A percentile compares a stretch with the other conserved stretches of the same genome.
These are phyloP conservation scores for Amanita rubescens DNA, from an alignment of 768 basidiomycete genomes.

Conservation along the genomic window DNA sequence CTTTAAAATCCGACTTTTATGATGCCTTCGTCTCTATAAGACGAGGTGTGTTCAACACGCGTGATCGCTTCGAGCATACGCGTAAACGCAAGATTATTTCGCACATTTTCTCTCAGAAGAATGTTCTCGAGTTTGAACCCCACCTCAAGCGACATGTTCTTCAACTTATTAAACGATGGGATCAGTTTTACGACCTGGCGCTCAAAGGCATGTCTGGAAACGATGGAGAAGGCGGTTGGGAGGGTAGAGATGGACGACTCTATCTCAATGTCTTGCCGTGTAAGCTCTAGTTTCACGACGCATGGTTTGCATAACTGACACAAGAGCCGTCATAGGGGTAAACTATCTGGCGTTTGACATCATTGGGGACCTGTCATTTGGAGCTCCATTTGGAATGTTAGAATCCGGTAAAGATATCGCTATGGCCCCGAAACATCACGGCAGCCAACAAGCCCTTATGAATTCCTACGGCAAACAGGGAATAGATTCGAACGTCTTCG, in stretches of 20 bases:
- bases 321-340: constrained; percentile 34
- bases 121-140: constrained; percentile 80
- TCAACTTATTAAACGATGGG: constrained; percentile 67
- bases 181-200: constrained; percentile 51
- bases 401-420: constrained; percentile 65
- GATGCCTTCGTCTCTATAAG: constrained; percentile 72
- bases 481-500: constrained; percentile 34
- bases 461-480: constrained; percentile 42
- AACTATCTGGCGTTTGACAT: constrained; percentile 60
- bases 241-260: constrained; percentile 50
- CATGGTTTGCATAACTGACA: background rate
- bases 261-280: constrained; percentile 75
- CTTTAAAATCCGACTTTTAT: constrained; percentile 73
- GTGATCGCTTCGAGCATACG: constrained; percentile 70
- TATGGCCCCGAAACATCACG: constrained; percentile 52
- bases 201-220: constrained; percentile 46
- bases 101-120: constrained; percentile 80
- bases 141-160: constrained; percentile 57
- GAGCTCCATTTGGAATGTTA: constrained; percentile 87
- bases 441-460: constrained; percentile 47
- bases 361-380: constrained; percentile 84
- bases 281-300: constrained; percentile 25
- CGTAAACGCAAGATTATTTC: constrained; percentile 90
- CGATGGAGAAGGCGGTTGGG: constrained; percentile 61
- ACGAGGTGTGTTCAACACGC: constrained; percentile 72